Conservation (phyloP, 441 rosid species). For the Sinapis alba region DNA sequence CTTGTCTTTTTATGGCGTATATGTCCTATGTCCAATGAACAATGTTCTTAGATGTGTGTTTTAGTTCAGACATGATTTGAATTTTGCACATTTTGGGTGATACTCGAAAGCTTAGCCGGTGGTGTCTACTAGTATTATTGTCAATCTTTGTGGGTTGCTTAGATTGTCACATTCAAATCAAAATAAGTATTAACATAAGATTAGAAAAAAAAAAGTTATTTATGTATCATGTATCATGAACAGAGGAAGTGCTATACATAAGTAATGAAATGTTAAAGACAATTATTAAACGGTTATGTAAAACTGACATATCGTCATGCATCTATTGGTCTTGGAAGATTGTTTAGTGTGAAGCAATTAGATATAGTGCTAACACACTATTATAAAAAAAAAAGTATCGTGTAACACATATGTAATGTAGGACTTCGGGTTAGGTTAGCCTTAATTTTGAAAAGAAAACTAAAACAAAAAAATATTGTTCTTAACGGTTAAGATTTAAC, state of each 20-base stretch:
- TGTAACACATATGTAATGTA: too few relatives aligned
- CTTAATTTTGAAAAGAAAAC: too few relatives aligned
- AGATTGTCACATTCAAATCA: neutral
- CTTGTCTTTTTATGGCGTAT: neutral
- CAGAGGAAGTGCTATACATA: neutral
- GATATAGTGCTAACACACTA: too few relatives aligned
- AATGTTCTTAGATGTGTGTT: neutral
- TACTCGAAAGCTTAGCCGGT: neutral
- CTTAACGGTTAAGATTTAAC: too few relatives aligned
- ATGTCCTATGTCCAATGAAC: neutral
- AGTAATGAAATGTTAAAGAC: too few relatives aligned
- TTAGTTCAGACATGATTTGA: neutral
- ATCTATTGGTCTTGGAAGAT: too few relatives aligned
- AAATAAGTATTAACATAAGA: neutral
- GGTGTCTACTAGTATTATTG: neutral
- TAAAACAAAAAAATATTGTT: too few relatives aligned
- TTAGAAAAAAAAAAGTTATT: neutral
- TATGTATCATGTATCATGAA: neutral
- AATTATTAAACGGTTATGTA: too few relatives aligned
- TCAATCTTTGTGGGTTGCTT: neutral
- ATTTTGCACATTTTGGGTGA: neutral
- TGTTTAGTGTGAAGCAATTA: too few relatives aligned
- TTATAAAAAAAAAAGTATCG: too few relatives aligned
- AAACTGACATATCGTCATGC: too few relatives aligned
- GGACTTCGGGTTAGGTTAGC: too few relatives aligned